Percentiles rank a stretch among this genome's conserved stretches.
Conservation (phyloP, 208 protist genomes). For the Wallacemonas collosoma region DNA sequence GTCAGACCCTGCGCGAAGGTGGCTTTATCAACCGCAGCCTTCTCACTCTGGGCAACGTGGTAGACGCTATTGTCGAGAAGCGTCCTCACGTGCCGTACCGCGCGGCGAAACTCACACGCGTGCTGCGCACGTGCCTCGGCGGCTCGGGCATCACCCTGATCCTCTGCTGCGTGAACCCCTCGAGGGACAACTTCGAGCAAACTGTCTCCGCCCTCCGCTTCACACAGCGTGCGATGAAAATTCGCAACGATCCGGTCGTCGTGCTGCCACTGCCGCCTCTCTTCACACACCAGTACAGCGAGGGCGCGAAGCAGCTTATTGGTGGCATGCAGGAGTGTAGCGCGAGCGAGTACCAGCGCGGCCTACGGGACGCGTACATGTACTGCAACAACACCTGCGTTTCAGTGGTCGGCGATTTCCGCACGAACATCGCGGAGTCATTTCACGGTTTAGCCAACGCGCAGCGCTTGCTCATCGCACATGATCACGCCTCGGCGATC, state of each 20-base stretch:
- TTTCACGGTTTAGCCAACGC: constrained; percentile 68
- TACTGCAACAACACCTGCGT: constrained; percentile 56
- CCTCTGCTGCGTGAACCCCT: constrained; percentile 90
- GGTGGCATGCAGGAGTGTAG: constrained; percentile 45
- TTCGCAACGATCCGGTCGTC: constrained; percentile 90
- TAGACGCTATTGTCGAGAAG: constrained; percentile 72
- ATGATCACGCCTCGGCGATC: constrained; percentile 73
- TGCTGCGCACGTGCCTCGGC: constrained; percentile 85
- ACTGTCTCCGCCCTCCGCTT: constrained; percentile 85
- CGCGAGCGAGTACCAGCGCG: constrained; percentile 68
- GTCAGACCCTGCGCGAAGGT: constrained; percentile 60
- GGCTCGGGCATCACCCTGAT: constrained; percentile 89
- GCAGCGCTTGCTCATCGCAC: constrained; percentile 79
- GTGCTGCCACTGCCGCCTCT: constrained; percentile 77
- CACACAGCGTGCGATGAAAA: constrained; percentile 88
- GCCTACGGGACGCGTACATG: constrained; percentile 71
- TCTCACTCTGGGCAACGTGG: constrained; percentile 89
- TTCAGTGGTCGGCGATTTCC: constrained; percentile 52
- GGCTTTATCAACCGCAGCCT: constrained; percentile 93
- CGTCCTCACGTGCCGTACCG: constrained; percentile 82
- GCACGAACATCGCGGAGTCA: constrained; percentile 64
- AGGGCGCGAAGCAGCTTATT: constrained; percentile 47
- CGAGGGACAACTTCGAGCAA: constrained; percentile 85
- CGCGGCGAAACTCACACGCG: constrained; percentile 87
- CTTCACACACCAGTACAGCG: constrained; percentile 82